Evolutionary conservation across 2,329 filamentous ascomycete genomes (phyloP).

Genomic region (Talaromyces funiculosus): DNA sequence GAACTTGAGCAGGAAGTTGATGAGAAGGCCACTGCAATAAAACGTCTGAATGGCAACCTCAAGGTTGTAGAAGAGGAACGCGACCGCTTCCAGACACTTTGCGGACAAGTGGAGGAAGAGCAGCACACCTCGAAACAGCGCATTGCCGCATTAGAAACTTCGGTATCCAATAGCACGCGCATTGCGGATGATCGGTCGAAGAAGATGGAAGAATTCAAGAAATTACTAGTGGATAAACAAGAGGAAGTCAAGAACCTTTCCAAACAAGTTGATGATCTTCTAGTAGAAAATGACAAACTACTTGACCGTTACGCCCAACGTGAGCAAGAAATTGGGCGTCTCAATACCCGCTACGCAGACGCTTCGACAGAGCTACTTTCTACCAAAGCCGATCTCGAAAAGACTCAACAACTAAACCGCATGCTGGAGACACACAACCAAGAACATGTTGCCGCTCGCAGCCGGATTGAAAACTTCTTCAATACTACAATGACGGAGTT

Average conservation of each 20-base stretch:
- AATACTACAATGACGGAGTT: neutral
- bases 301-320: slow-evolving; percentile 26
- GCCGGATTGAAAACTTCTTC: slow-evolving; percentile 15
- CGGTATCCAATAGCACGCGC: slow-evolving; percentile 31
- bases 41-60: slow-evolving; percentile 37
- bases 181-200: slow-evolving; percentile 22
- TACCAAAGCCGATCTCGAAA: slow-evolving; percentile 31
- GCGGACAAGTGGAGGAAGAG: slow-evolving; percentile 31
- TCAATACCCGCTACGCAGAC: slow-evolving; percentile 39
- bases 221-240: neutral
- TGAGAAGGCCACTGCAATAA: slow-evolving; percentile 38
- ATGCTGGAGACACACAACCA: slow-evolving; percentile 34
- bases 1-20: slow-evolving; percentile 36
- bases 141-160: slow-evolving; percentile 30
- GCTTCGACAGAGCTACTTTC: slow-evolving; percentile 36
- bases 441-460: slow-evolving; percentile 33
- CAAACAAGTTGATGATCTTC: slow-evolving; percentile 31
- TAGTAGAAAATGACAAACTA: slow-evolving; percentile 30
- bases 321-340: slow-evolving; percentile 28
- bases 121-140: slow-evolving; percentile 26
- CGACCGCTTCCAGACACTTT: neutral
- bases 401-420: slow-evolving; percentile 30
- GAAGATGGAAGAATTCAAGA: slow-evolving; percentile 32
- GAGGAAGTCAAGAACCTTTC: slow-evolving; percentile 29
- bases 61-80: slow-evolving; percentile 13